Evolutionary conservation across 768 basidiomycete genomes (phyloP).

Genomic region (Leccinum longicurvipes): DNA sequence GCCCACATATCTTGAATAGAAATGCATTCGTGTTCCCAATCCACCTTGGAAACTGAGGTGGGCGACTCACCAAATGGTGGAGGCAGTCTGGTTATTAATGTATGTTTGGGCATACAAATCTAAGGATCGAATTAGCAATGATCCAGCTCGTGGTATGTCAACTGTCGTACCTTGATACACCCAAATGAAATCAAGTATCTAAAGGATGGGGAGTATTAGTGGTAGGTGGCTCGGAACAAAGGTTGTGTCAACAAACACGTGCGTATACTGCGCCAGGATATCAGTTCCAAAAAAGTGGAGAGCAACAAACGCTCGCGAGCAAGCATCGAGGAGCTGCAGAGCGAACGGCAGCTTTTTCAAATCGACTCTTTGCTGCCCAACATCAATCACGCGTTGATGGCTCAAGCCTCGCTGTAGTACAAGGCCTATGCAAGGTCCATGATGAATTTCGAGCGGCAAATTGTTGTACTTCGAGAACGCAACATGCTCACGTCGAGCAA

Average conservation of each 20-base stretch:
- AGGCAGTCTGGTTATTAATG: no score
- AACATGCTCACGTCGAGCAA: conserved; percentile 43
- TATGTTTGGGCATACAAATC: no score
- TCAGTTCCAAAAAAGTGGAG: conserved; percentile 48
- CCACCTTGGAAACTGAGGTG: conserved; percentile 26
- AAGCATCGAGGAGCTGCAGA: conserved; percentile 29
- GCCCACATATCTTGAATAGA: conserved; percentile 42
- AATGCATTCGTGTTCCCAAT: conserved; percentile 51
- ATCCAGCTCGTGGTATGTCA: no score
- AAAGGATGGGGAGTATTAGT: no score
- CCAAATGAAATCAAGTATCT: no score
- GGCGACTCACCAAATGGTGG: no score
- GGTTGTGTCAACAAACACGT: conserved; percentile 89
- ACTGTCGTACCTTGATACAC: no score
- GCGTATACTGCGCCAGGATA: conserved; percentile 66
- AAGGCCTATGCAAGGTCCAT: conserved; percentile 91
- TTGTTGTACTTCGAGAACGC: conserved; percentile 47
- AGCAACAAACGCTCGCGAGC: conserved; percentile 48
- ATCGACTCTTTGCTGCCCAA: conserved; percentile 81
- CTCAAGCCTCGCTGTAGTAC: conserved; percentile 90
- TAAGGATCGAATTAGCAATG: no score
- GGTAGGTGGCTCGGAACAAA: no score
- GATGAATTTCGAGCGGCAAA: conserved; percentile 90
- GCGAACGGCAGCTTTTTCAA: conserved; percentile 58
- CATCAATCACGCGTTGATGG: conserved; percentile 87